phyloP scores from a whole-genome alignment of 2,329 filamentous ascomycete species.

The Aspergillus unguis region DNA sequence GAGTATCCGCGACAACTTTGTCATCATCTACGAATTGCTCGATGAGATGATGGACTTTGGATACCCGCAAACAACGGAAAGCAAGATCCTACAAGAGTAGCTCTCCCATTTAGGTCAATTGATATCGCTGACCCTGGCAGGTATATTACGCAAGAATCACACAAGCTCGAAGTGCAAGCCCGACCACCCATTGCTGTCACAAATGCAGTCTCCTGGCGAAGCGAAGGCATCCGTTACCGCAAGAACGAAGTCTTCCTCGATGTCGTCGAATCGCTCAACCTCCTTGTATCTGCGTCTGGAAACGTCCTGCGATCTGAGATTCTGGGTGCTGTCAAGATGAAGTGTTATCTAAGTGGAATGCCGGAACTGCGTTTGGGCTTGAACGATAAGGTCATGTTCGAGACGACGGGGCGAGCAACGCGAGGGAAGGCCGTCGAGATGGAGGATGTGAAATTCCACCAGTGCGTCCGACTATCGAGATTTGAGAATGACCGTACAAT shows the following conservation, averaged over 20 bases:
- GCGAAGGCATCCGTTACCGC: slow-evolving; percentile 94
- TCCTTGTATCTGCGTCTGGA: slow-evolving; percentile 88
- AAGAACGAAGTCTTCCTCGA: slow-evolving; percentile 99
- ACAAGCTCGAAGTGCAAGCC: slow-evolving; percentile 96
- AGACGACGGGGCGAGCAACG: slow-evolving; percentile 90
- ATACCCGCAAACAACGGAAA: slow-evolving; percentile 96
- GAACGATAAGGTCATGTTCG: slow-evolving; percentile 99
- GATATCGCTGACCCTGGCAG: slow-evolving; percentile 28
- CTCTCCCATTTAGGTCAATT: neutral
- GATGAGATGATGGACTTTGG: slow-evolving; percentile 99
- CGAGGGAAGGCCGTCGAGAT: slow-evolving; percentile 97
- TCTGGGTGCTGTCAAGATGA: slow-evolving; percentile 97
- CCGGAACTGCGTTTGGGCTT: slow-evolving; percentile 88
- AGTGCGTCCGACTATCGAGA: slow-evolving; percentile 89
- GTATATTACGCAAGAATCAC: slow-evolving; percentile 98
- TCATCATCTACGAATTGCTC: slow-evolving; percentile 96
- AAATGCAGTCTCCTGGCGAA: slow-evolving; percentile 96
- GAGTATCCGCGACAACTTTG: slow-evolving; percentile 98
- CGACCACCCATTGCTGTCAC: slow-evolving; percentile 96
- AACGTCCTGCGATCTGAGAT: slow-evolving; percentile 97
- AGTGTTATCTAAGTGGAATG: slow-evolving; percentile 98
- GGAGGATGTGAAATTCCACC: slow-evolving; percentile 99
- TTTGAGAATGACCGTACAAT: slow-evolving; percentile 99
- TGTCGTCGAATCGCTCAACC: slow-evolving; percentile 92
- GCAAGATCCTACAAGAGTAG: slow-evolving; percentile 93